Evolutionary conservation across 2,329 filamentous ascomycete genomes (phyloP), one percentile per base, ranked within the genome.

Genomic region (Fusarium sterilihyphosum): DNA sequence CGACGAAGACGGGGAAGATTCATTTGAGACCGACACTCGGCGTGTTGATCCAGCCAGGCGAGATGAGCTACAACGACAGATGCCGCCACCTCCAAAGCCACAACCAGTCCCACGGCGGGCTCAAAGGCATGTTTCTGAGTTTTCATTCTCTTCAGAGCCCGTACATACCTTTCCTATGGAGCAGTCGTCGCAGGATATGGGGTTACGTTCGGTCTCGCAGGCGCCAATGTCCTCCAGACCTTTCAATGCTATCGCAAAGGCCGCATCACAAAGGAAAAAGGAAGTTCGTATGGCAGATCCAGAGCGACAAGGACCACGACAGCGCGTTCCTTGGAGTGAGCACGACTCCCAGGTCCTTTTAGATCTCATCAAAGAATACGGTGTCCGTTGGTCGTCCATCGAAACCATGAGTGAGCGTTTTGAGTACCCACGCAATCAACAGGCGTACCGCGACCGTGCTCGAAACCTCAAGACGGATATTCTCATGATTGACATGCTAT

Each of bases 371-470:
- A 76, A 80, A 52, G 57, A 75, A 22, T 73, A 64, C 26, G 62
- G 74, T 22, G 79, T 78, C 24, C 61, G 60, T 12, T 84, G 82
- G 82, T 58, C 81, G 49, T n/a, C 18, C 43, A 84, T 84, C 6
- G 73, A 83, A 65, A 75, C 70, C 33, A 46, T 75, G 10, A 79
- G 83, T 35, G 74, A 82, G 24, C 65, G 64, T 5, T 89, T 89
- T 61, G 81, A 87, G 49, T 73, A 80, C 22, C 77, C 78, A 5
- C 86, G 88, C 57, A 85, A 86, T 74, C 88, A 90, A 80, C 88
- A 90, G 78, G 86, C 87, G 9, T 84, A 88, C 65, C 87, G 88
- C 12, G 88, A 90, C 82, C 88, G 87, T 80, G 88, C 88, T n/a
- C 86, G 88, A 57, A 86, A 88, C 64, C 73, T 89, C 62, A 90